Percentiles rank a stretch among this genome's conserved stretches.
Conservation (phyloP, 2,329 filamentous ascomycete genomes). For the Curvularia verruculosa region DNA sequence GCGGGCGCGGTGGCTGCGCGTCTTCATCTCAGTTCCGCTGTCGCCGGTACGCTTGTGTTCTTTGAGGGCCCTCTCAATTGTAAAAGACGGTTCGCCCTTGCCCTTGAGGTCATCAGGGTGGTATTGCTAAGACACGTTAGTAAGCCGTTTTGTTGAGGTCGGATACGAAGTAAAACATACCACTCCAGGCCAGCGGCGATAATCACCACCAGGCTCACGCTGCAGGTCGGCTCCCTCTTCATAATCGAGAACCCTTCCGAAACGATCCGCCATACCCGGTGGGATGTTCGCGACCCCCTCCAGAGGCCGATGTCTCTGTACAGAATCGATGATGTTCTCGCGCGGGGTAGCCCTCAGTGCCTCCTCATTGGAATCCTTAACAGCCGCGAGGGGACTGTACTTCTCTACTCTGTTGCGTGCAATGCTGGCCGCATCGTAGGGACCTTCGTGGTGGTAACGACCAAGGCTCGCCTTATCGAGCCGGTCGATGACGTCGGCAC, state of each 20-base stretch:
- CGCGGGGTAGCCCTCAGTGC: slow-evolving; percentile 80
- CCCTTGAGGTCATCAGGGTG: slow-evolving; percentile 79
- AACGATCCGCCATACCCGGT: slow-evolving; percentile 70
- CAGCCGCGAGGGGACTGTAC: slow-evolving; percentile 75
- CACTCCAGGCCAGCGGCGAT: slow-evolving; percentile 74
- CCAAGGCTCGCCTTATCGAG: slow-evolving; percentile 71
- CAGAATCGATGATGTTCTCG: slow-evolving; percentile 76
- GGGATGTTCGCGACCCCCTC: slow-evolving; percentile 82
- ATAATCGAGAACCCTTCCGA: slow-evolving; percentile 76
- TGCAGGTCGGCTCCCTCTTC: slow-evolving; percentile 87
- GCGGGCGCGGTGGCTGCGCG: slow-evolving; percentile 46
- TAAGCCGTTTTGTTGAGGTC: not conserved
- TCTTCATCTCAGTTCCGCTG: slow-evolving; percentile 53
- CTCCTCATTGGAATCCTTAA: slow-evolving; percentile 73
- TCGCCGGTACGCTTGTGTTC: slow-evolving; percentile 58
- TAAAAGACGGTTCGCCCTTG: slow-evolving; percentile 78
- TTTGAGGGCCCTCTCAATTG: slow-evolving; percentile 71
- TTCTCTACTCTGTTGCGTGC: slow-evolving; percentile 71
- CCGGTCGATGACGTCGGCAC: slow-evolving; percentile 78
- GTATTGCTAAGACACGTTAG: slow-evolving; percentile 58
- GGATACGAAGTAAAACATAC: slow-evolving; percentile 59
- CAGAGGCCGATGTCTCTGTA: slow-evolving; percentile 75
- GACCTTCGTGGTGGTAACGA: slow-evolving; percentile 86
- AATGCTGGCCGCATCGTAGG: slow-evolving; percentile 81
- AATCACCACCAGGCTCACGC: slow-evolving; percentile 79